Conservation (phyloP, 768 basidiomycete genomes). For the Hygrophorus russula region DNA sequence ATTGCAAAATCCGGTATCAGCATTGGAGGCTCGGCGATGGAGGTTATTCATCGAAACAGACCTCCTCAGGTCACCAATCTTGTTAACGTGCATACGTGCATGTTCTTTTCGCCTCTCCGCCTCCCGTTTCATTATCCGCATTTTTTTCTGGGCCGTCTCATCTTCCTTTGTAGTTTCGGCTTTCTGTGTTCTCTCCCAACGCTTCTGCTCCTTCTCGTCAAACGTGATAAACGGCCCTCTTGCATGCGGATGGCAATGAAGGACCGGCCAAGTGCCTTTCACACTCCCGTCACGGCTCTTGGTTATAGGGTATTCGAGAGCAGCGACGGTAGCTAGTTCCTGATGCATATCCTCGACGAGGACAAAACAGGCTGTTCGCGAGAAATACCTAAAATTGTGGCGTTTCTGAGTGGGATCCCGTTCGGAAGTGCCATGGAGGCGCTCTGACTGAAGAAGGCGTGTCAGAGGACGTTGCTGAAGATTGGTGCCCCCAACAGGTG, state of each 20-base stretch:
- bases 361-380: conserved; percentile 62
- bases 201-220: conserved; percentile 59
- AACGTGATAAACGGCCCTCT: conserved; percentile 68
- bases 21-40: conserved; percentile 37
- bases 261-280: conserved; percentile 68
- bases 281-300: conserved; percentile 41
- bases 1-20: conserved; percentile 14
- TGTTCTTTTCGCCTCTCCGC: conserved; percentile 28
- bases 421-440: conserved; percentile 71
- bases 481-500: conserved; percentile 8
- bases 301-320: conserved; percentile 63
- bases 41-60: conserved; percentile 70
- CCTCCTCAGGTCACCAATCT: conserved; percentile 51
- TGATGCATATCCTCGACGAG: conserved; percentile 86
- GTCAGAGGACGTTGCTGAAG: conserved; percentile 37
- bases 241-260: conserved; percentile 66
- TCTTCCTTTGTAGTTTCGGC: conserved; percentile 33
- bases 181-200: conserved; percentile 51
- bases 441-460: conserved; percentile 69
- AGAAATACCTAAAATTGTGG: conserved; percentile 83
- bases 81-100: conserved; percentile 18
- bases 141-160: conserved; percentile 22
- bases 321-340: conserved; percentile 75
- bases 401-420: conserved; percentile 85
- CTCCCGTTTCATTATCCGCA: conserved; percentile 21